These are phyloP conservation scores for Populus trichocarpa DNA, from an alignment of 441 rosid genomes.

Conservation along the genomic window DNA sequence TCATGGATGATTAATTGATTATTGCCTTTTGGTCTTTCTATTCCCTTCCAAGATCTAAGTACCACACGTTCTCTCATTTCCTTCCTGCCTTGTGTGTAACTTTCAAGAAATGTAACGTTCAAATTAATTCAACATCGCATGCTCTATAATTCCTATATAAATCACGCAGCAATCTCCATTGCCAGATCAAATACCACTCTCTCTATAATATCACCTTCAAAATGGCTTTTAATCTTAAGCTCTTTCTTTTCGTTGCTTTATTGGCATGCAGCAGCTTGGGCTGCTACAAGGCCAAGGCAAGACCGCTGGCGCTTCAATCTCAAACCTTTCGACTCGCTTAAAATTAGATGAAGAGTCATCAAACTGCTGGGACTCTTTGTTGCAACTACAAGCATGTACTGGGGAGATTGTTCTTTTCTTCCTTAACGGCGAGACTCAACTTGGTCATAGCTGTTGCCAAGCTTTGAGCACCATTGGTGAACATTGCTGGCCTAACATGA, in stretches of 20 bases:
- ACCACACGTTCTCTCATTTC: too few species aligned
- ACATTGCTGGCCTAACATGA: slow-evolving; percentile 61
- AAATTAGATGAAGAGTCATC: slow-evolving; percentile 45
- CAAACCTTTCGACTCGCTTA: slow-evolving; percentile 37
- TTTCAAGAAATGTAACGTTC: neutral
- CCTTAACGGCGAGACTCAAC: slow-evolving; percentile 51
- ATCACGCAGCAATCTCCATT: neutral
- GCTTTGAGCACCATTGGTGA: slow-evolving; percentile 43
- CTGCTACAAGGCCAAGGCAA: slow-evolving; percentile 4
- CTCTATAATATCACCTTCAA: neutral
- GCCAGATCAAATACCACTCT: neutral
- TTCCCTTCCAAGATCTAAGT: neutral
- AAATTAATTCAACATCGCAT: neutral
- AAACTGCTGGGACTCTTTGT: slow-evolving; percentile 55
- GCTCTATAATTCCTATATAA: neutral
- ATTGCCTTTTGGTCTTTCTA: neutral
- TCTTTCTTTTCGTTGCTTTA: slow-evolving; percentile 4
- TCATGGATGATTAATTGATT: neutral
- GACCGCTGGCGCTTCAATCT: slow-evolving; percentile 19
- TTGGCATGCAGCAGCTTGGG: slow-evolving; percentile 13
- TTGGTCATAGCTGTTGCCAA: slow-evolving; percentile 48
- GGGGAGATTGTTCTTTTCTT: slow-evolving; percentile 60
- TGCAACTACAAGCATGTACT: slow-evolving; percentile 54
- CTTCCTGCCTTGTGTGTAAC: too few species aligned
- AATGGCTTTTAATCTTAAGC: neutral